phyloP scores from a whole-genome alignment of 208 protist genomes.

The Leishmania major region DNA sequence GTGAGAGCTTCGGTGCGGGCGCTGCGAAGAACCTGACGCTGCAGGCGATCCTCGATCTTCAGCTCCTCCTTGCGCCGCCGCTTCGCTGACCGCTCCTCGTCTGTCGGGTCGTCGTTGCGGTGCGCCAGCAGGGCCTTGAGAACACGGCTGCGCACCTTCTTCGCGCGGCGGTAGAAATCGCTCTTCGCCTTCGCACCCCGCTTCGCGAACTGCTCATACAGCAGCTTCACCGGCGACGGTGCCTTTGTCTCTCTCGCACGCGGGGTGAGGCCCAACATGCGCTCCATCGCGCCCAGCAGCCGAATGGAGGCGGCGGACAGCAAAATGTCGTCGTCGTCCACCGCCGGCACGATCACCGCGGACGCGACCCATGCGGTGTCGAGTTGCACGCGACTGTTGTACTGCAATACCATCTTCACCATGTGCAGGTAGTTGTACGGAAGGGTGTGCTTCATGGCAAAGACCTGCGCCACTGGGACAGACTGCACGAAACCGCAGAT shows the following conservation, averaged over 20 bases:
- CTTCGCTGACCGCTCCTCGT: slow-evolving; percentile 72
- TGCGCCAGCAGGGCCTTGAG: slow-evolving; percentile 77
- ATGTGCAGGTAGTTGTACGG: slow-evolving; percentile 82
- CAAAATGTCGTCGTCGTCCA: slow-evolving; percentile 77
- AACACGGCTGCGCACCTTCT: slow-evolving; percentile 68
- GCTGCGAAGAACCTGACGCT: slow-evolving; percentile 72
- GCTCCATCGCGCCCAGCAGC: slow-evolving; percentile 67
- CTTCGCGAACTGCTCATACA: slow-evolving; percentile 81
- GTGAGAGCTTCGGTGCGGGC: slow-evolving; percentile 49
- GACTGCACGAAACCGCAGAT: slow-evolving; percentile 73
- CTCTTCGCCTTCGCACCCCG: slow-evolving; percentile 50
- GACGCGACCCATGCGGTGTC: slow-evolving; percentile 62
- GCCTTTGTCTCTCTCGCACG: slow-evolving; percentile 79
- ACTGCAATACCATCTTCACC: slow-evolving; percentile 84
- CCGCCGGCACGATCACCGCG: slow-evolving; percentile 48
- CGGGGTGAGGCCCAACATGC: slow-evolving; percentile 63
- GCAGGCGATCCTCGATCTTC: slow-evolving; percentile 77
- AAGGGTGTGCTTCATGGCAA: slow-evolving; percentile 86
- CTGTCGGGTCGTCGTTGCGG: slow-evolving; percentile 76
- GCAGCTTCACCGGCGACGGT: slow-evolving; percentile 70
- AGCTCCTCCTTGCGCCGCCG: slow-evolving; percentile 73
- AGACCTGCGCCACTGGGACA: slow-evolving; percentile 58
- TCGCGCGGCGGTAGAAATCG: slow-evolving; percentile 62
- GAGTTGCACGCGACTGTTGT: slow-evolving; percentile 82
- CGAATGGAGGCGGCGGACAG: slow-evolving; percentile 76